Conservation (phyloP, 2,329 filamentous ascomycete genomes). For the Neonectria magnoliae region DNA sequence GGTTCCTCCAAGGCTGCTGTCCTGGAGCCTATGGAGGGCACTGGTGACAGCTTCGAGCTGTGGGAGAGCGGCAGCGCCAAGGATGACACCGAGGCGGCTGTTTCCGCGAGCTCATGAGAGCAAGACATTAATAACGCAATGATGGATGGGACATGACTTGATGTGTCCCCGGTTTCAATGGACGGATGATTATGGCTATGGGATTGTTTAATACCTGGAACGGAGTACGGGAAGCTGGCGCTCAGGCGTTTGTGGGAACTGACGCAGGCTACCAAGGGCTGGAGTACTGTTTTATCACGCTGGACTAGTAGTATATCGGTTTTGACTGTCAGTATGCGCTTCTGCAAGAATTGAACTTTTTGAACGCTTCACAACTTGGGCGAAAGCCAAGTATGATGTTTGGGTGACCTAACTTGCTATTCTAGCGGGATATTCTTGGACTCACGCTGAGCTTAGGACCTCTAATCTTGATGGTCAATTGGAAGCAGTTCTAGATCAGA, state of each 20-base stretch:
- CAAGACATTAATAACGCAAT: conserved; percentile 14
- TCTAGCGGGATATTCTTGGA: background rate
- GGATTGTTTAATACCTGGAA: conserved; percentile 8
- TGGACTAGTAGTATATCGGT: conserved; percentile 20
- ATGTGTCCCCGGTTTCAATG: conserved; percentile 11
- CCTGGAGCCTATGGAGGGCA: conserved; percentile 66
- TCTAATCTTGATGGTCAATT: background rate
- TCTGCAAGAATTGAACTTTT: background rate
- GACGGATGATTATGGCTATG: conserved; percentile 2
- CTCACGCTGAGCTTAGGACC: background rate
- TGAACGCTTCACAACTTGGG: background rate
- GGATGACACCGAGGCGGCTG: conserved; percentile 59
- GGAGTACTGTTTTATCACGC: conserved; percentile 37
- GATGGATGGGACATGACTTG: conserved; percentile 24
- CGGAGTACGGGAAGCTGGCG: conserved; percentile 26
- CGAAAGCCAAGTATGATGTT: background rate
- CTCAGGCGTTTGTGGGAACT: conserved; percentile 27
- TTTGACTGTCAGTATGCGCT: conserved; percentile 16
- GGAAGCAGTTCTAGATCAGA: background rate
- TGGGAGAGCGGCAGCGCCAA: conserved; percentile 76
- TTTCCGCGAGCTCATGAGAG: conserved; percentile 37
- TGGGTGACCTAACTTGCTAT: background rate
- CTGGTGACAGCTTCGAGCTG: conserved; percentile 70
- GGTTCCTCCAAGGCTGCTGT: conserved; percentile 57
- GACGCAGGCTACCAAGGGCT: conserved; percentile 45